Evolutionary conservation across 2,329 filamentous ascomycete genomes (phyloP), one percentile per base, ranked within the genome.

Genomic region (Curvularia hawaiiensis): DNA sequence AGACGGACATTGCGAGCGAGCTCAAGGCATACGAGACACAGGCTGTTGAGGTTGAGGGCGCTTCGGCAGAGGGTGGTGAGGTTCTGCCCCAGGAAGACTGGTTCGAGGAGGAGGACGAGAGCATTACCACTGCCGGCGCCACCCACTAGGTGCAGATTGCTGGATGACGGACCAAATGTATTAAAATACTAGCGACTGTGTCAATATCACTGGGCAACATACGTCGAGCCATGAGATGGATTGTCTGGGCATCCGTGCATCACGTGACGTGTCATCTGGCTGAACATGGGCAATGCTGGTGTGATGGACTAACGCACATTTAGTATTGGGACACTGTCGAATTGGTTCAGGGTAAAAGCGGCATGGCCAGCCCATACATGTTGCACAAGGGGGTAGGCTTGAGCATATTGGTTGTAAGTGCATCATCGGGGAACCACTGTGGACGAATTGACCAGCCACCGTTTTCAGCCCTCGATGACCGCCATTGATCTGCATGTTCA

Each of bases 11-110:
- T 64, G 92, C 93, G 76, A 90, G 86, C 79, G 94, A 91, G 79
- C 83, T 99, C 78, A 90, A 95, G 83, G 89, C 92, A 77, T 99
- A 99, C 86, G 94, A 98, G 86, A 86, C 82, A 77, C 92, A 96
- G 85, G 86, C 89, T 71, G 93, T 97, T 69, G 95, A 99, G 81
- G 89, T 98, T 66, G 94, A 98, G 84, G 94, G 94, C 67, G 87
- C 91, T 67, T 82, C 84, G 68, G 78, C 80, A 60, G 69, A 73
- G 77, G 82, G 83, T 66, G 82, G 85, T 56, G 84, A 88, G 60
- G 80, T 79, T 81, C 88, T 81, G 47, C 82, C 80, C 33, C 84
- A 87, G 75, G 83, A 88, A 77, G 85, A 87, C 75, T 97, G 92
- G 91, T 90, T 96, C 70, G 92, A 93, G 79, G 88, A 92, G 77